A percentile compares a stretch with the other conserved stretches of the same genome.
These are phyloP conservation scores for Symbiotaphrina buchneri DNA, from an alignment of 495 filamentous ascomycete species.

Conservation along the genomic window DNA sequence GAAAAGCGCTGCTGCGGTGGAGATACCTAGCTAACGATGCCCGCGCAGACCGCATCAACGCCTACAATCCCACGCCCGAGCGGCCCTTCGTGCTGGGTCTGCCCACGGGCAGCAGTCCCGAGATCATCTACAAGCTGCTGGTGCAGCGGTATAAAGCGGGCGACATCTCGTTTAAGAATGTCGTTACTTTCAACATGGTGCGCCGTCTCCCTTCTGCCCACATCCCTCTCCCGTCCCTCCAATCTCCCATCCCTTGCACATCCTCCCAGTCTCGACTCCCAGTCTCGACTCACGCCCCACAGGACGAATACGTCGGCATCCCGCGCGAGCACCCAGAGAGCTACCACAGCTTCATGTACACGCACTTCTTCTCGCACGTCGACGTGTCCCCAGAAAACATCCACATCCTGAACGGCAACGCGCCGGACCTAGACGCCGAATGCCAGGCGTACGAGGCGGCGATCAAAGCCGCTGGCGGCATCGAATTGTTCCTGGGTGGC, in stretches of 20 bases:
- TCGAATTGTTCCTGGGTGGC: slow-evolving; percentile 69
- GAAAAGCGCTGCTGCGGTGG: background rate
- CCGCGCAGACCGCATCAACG: slow-evolving; percentile 41
- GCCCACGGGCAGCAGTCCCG: slow-evolving; percentile 61
- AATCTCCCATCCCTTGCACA: background rate
- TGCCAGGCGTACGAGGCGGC: slow-evolving; percentile 59
- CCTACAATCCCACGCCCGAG: slow-evolving; percentile 42
- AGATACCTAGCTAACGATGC: slow-evolving; percentile 4
- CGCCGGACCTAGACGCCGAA: slow-evolving; percentile 49
- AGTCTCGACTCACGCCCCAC: background rate
- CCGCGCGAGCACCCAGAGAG: slow-evolving; percentile 62
- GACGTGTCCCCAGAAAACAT: slow-evolving; percentile 62
- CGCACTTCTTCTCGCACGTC: slow-evolving; percentile 74
- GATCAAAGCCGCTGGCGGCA: slow-evolving; percentile 52
- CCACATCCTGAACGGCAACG: slow-evolving; percentile 72
- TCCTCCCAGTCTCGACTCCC: background rate
- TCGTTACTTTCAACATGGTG: slow-evolving; percentile 87
- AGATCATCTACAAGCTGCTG: slow-evolving; percentile 54
- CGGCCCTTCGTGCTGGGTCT: slow-evolving; percentile 68
- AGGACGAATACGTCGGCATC: slow-evolving; percentile 78
- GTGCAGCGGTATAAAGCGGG: slow-evolving; percentile 56
- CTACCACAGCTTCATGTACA: slow-evolving; percentile 85
- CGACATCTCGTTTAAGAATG: slow-evolving; percentile 67
- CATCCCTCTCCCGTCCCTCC: slow-evolving; percentile 1
- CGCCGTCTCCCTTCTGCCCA: slow-evolving; percentile 7